Percentiles rank a stretch among this genome's conserved stretches.
Conservation (phyloP, 164 flowering plant species). For the Macadamia integrifolia region DNA sequence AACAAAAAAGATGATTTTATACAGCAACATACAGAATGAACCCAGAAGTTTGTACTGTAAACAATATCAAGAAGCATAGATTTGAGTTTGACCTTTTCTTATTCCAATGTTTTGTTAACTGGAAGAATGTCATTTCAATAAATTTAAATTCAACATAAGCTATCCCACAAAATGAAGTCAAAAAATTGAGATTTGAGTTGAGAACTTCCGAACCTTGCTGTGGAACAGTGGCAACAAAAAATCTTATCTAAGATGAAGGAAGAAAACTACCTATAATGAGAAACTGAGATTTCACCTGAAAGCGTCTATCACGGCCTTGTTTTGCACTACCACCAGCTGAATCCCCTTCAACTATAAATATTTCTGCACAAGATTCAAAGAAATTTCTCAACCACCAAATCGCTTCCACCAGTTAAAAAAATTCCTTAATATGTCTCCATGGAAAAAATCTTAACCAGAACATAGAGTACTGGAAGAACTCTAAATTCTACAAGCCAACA, state of each 20-base stretch:
- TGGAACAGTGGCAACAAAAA: too few relatives aligned
- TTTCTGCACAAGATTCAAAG: slow-evolving; percentile 48
- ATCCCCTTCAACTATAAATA: slow-evolving; percentile 98
- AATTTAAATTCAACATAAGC: too few relatives aligned
- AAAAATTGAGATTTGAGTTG: too few relatives aligned
- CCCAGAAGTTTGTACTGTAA: too few relatives aligned
- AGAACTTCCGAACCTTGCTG: too few relatives aligned
- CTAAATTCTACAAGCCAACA: neutral
- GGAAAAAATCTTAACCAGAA: neutral
- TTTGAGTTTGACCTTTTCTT: too few relatives aligned
- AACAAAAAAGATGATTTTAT: too few relatives aligned
- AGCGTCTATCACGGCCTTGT: slow-evolving; percentile 96
- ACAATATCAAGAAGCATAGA: too few relatives aligned
- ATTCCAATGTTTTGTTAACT: too few relatives aligned
- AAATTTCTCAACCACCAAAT: neutral
- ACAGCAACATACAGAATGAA: too few relatives aligned
- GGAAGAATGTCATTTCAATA: too few relatives aligned
- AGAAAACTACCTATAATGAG: neutral
- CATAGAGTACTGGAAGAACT: neutral
- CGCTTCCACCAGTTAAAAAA: neutral
- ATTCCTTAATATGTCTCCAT: neutral
- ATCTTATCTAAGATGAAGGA: neutral
- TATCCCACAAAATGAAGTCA: too few relatives aligned
- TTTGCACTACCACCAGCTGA: slow-evolving; percentile 99
- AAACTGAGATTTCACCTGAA: slow-evolving; percentile 58